phyloP scores from a whole-genome alignment of 305 asterid genomes.

The Fraxinus greggii region DNA sequence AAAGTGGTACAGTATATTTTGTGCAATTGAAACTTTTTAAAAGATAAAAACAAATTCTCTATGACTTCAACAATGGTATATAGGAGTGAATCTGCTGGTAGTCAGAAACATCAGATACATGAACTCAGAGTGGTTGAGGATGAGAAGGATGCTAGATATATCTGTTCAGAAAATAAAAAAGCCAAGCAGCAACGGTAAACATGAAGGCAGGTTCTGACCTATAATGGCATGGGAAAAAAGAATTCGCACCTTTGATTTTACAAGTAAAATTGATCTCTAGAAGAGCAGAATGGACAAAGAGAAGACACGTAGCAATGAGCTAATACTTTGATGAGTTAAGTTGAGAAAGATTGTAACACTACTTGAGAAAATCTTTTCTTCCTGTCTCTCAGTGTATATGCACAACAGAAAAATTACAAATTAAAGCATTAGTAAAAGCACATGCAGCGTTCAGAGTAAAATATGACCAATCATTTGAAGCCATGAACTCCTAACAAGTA shows the following conservation, averaged over 20 bases:
- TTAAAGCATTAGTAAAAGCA: not conserved
- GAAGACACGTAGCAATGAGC: not conserved
- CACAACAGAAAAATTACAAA: not conserved
- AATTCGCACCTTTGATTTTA: not conserved
- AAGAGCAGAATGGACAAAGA: not conserved
- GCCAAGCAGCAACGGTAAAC: not conserved
- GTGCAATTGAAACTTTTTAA: not conserved
- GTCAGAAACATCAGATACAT: not conserved
- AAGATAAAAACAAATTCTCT: not conserved
- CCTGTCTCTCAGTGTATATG: not conserved
- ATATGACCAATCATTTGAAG: not conserved
- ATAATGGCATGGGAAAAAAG: not conserved
- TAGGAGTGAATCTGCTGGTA: not conserved
- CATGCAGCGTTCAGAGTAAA: not conserved
- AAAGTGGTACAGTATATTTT: not conserved
- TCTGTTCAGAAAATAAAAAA: not conserved
- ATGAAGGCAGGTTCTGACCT: not conserved
- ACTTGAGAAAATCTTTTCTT: not conserved
- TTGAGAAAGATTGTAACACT: not conserved
- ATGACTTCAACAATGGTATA: not conserved
- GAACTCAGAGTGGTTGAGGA: not conserved
- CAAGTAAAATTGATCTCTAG: not conserved
- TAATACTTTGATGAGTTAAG: not conserved
- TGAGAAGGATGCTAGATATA: not conserved
- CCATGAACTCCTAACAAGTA: constrained; percentile 4